phyloP scores from a whole-genome alignment of 176 grass and related monocot genomes.

The Phyllostachys edulis region DNA sequence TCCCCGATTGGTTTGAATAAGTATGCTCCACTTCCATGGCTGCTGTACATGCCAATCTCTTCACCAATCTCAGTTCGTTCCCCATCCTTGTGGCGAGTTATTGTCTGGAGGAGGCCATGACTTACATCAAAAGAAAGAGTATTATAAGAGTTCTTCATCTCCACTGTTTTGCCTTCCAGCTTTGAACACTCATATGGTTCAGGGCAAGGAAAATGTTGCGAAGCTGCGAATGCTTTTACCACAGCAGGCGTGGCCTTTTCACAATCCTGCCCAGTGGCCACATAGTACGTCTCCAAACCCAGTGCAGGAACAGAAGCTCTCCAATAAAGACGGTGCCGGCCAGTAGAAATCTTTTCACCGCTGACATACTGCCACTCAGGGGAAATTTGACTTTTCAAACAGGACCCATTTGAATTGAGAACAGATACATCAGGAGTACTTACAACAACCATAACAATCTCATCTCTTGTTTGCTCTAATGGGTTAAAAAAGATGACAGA shows the following conservation, averaged over 20 bases:
- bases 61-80: conserved; percentile 63
- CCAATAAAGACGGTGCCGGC: conserved; percentile 90
- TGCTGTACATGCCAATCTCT: conserved; percentile 92
- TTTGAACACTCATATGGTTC: conserved; percentile 81
- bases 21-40: conserved; percentile 86
- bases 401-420: conserved; percentile 77
- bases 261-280: conserved; percentile 60
- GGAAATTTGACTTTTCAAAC: conserved; percentile 87
- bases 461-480: conserved; percentile 87
- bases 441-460: conserved; percentile 90
- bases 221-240: conserved; percentile 55
- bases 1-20: conserved; percentile 91
- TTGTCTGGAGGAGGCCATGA: conserved; percentile 71
- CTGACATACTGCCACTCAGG: conserved; percentile 79
- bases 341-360: conserved; percentile 45
- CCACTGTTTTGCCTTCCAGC: conserved; percentile 57
- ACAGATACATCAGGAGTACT: conserved; percentile 69
- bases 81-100: conserved; percentile 51
- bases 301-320: conserved; percentile 87
- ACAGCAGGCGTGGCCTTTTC: conserved; percentile 67
- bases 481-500: conserved; percentile 78
- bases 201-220: conserved; percentile 69
- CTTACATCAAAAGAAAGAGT: conserved; percentile 80
- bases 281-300: conserved; percentile 86
- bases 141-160: conserved; percentile 66